Conservation (phyloP, 805 yeast genomes). For the Wickerhamomyces strasburgensis region DNA sequence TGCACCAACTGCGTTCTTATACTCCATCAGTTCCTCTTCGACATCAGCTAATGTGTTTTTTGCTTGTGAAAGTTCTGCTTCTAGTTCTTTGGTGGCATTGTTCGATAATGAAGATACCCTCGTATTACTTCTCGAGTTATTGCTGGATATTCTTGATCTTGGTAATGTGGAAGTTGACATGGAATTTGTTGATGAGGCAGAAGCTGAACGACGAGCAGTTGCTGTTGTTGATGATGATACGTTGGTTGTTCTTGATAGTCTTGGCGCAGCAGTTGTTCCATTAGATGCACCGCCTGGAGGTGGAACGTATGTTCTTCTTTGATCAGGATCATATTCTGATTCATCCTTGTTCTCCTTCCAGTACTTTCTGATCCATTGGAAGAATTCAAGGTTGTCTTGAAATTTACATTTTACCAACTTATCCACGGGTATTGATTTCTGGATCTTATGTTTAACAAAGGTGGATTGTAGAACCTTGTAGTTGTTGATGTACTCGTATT, state of each 20-base stretch:
- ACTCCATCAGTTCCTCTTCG: slow-evolving; percentile 51
- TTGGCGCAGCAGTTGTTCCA: not conserved
- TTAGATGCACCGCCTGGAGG: slow-evolving; percentile 13
- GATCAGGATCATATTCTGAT: slow-evolving; percentile 62
- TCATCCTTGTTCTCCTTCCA: slow-evolving; percentile 78
- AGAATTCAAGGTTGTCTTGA: slow-evolving; percentile 90
- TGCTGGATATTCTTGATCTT: slow-evolving; percentile 9
- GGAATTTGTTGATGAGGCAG: slow-evolving; percentile 9
- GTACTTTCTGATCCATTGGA: slow-evolving; percentile 84
- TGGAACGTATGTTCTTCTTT: slow-evolving; percentile 41
- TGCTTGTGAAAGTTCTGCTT: slow-evolving; percentile 45
- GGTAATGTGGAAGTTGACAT: slow-evolving; percentile 4
- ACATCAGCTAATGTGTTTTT: slow-evolving; percentile 35
- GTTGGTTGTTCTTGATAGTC: not conserved
- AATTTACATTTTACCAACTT: slow-evolving; percentile 78
- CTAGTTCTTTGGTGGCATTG: slow-evolving; percentile 27
- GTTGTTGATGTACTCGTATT: slow-evolving; percentile 73
- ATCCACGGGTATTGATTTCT: slow-evolving; percentile 76
- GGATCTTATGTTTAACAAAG: slow-evolving; percentile 66
- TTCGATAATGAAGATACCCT: slow-evolving; percentile 24
- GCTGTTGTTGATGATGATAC: slow-evolving; percentile 3
- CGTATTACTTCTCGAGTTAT: slow-evolving; percentile 19
- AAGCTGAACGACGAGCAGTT: slow-evolving; percentile 9
- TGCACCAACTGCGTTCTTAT: slow-evolving; percentile 54
- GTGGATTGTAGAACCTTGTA: slow-evolving; percentile 81